Base-by-base conservation (phyloP, 371 early-diverging fungal species). In the Blyttiomyces sp. region DNA sequence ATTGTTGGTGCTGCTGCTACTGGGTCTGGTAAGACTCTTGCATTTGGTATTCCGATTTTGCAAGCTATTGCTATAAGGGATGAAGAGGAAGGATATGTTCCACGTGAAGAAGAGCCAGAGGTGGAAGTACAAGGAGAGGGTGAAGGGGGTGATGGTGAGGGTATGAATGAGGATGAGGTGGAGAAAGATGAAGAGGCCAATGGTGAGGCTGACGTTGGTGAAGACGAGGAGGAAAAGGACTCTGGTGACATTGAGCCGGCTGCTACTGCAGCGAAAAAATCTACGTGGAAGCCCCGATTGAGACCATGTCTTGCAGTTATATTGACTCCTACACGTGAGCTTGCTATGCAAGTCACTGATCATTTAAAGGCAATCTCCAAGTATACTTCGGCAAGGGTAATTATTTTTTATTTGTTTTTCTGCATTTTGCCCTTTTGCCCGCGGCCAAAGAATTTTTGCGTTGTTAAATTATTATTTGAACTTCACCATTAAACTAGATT, bases 1-100 rank as follows among this genome's bases (percentile, higher is more conserved):
- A 84, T 99, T 54, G 86, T 99, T 39, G 99, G 99, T 52, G 93
- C 95, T 23, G 99, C 99, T 1, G 93, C 95, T 63, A 99, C 99
- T 1, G 89, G 87, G 44, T 77, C 89, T 35, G 97, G 97, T 62
- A 97, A 87, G 59, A 87, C 88, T 4, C 70, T 83, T 45, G 80
- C 84, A 0, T 87, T 82, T 68, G 76, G 83, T 4, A 61, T 86
- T 11, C 88, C 88, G 4, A 64, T 81, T 9, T 39, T 82, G 6
- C 80, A 77, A 45, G 65, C 30, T 19, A 44, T 78, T n/a, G 75
- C 72, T 5, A 19, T 33, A 21, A 33, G 57, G 21, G 57, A 63
- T 13, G 51, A 50, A 11, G 44, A 30, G 27, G 59, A 58, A 24
- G 59, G 59, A 7, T 11, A 33, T 45, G 24, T 23, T 56, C 28